Conservation (phyloP, 352 stramenopile species). For the Globisporangium spinosum region DNA sequence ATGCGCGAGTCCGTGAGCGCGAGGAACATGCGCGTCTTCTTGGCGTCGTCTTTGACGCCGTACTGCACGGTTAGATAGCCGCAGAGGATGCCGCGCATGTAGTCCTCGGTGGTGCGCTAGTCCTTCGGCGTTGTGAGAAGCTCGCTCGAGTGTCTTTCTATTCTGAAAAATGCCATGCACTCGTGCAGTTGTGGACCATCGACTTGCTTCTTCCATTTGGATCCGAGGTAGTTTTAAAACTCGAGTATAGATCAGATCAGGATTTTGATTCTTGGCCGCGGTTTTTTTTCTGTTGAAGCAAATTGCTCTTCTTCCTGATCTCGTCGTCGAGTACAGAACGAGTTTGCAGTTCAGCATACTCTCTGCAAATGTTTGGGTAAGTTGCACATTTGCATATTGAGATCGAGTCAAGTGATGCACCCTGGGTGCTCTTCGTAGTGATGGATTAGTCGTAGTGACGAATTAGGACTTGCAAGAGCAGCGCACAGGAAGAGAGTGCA, state of each 20-base stretch:
- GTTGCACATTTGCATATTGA: neutral
- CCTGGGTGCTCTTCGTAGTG: neutral
- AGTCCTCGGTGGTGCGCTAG: slow-evolving; percentile 51
- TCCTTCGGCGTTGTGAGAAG: too few relatives aligned
- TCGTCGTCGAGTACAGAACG: neutral
- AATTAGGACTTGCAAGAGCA: too few relatives aligned
- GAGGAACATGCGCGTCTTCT: slow-evolving; percentile 59
- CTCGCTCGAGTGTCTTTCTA: too few relatives aligned
- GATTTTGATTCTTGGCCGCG: neutral
- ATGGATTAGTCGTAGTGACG: too few relatives aligned
- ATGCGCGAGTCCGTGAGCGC: slow-evolving; percentile 74
- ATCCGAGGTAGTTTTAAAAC: neutral
- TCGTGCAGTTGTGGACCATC: neutral
- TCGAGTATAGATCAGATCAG: neutral
- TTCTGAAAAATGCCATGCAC: neutral
- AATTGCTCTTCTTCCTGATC: slow-evolving; percentile 1
- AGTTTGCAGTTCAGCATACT: slow-evolving; percentile 6
- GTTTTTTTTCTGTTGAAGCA: neutral
- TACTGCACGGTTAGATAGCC: slow-evolving; percentile 63
- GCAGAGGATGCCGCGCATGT: slow-evolving; percentile 65
- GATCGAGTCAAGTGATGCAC: slow-evolving; percentile 2
- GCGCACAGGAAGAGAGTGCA: too few relatives aligned
- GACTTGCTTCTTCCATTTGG: neutral
- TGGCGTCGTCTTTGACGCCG: slow-evolving; percentile 39
- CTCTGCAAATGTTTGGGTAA: neutral